Conservation (phyloP, 768 basidiomycete species). For the Podaxis sp. region DNA sequence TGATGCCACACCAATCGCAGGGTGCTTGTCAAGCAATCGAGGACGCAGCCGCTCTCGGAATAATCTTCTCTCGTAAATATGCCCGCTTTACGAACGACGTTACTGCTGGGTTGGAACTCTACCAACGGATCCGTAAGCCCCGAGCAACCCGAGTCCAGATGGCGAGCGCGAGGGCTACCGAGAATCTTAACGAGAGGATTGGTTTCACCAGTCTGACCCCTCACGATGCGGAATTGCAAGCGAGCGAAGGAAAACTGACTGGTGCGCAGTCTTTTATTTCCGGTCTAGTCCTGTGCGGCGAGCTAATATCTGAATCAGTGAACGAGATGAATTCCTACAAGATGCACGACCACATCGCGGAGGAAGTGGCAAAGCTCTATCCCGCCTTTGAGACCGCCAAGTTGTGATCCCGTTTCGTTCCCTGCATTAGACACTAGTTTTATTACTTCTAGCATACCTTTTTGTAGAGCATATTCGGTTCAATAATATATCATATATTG, state of each 20-base stretch:
- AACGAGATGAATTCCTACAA: slow-evolving; percentile 33
- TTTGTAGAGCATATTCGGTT: too few species aligned
- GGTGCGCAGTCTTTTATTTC: slow-evolving; percentile 20
- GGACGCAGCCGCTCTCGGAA: slow-evolving; percentile 32
- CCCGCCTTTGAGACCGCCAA: neutral
- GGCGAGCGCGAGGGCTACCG: slow-evolving; percentile 28
- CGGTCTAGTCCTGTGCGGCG: neutral
- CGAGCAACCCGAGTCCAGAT: slow-evolving; percentile 30
- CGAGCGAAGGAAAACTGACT: slow-evolving; percentile 27
- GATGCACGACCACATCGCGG: slow-evolving; percentile 26
- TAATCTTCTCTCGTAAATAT: slow-evolving; percentile 30
- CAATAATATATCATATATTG: too few species aligned
- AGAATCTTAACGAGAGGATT: slow-evolving; percentile 32
- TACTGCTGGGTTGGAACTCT: slow-evolving; percentile 25
- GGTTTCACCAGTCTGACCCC: slow-evolving; percentile 30
- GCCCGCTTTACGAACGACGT: slow-evolving; percentile 25
- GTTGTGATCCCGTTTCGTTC: neutral
- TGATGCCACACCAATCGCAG: slow-evolving; percentile 33
- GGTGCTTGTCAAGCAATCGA: slow-evolving; percentile 33
- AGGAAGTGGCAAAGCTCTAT: slow-evolving; percentile 16
- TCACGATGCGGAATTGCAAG: slow-evolving; percentile 26
- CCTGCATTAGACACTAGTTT: neutral
- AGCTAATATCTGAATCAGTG: slow-evolving; percentile 18
- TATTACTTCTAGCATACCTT: neutral
- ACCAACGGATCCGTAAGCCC: slow-evolving; percentile 29